Percentiles rank a stretch among this genome's conserved stretches.
Conservation (phyloP, 2,329 filamentous ascomycete species). For the Penicillium corylophilum region DNA sequence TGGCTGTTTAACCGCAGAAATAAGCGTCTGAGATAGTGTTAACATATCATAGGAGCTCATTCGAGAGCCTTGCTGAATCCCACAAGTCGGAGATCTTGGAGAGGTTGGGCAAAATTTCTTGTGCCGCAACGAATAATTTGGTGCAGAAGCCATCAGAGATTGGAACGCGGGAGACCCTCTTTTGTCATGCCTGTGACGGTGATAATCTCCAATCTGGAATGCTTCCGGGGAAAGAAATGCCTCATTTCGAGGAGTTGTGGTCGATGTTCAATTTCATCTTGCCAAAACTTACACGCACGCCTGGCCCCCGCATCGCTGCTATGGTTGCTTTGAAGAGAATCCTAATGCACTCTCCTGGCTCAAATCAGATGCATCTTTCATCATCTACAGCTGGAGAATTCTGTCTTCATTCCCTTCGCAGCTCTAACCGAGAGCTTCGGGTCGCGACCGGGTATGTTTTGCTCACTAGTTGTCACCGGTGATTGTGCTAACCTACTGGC, state of each 20-base stretch:
- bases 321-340: slow-evolving; percentile 71
- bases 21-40: background rate
- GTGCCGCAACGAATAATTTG: slow-evolving; percentile 54
- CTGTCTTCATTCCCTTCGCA: slow-evolving; percentile 77
- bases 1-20: background rate
- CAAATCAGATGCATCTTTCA: slow-evolving; percentile 64
- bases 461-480: background rate
- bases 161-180: slow-evolving; percentile 25
- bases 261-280: slow-evolving; percentile 45
- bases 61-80: slow-evolving; percentile 49
- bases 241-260: slow-evolving; percentile 37
- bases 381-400: slow-evolving; percentile 70
- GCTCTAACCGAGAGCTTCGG: slow-evolving; percentile 80
- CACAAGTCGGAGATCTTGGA: slow-evolving; percentile 56
- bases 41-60: slow-evolving; percentile 37
- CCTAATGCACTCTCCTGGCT: slow-evolving; percentile 63
- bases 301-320: slow-evolving; percentile 64
- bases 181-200: slow-evolving; percentile 40
- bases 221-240: slow-evolving; percentile 12
- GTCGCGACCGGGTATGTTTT: slow-evolving; percentile 66
- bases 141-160: slow-evolving; percentile 27
- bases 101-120: slow-evolving; percentile 58
- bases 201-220: slow-evolving; percentile 21
- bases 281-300: slow-evolving; percentile 48
- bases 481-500: slow-evolving; percentile 8